Evolutionary conservation across 306 rosid genomes (phyloP).

Genomic region (Rubus parviflorus): DNA sequence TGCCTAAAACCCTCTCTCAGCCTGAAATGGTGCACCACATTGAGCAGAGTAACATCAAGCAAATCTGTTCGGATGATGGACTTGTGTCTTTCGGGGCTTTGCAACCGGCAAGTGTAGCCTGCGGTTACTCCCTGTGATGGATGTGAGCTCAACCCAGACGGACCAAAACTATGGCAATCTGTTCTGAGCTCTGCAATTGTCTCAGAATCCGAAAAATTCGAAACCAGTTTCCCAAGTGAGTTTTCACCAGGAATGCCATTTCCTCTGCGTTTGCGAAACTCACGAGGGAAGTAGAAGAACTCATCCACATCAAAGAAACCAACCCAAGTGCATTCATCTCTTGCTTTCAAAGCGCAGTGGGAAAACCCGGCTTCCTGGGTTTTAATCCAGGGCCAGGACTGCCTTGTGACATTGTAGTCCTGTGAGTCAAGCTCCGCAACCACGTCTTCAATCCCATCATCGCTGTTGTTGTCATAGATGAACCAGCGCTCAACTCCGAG

Average conservation of each 20-base stretch:
- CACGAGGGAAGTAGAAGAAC: constrained; percentile 70
- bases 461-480: constrained; percentile 91
- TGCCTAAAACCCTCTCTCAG: constrained; percentile 51
- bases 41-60: constrained; percentile 69
- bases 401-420: constrained; percentile 65
- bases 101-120: constrained; percentile 91
- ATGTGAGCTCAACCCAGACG: constrained; percentile 67
- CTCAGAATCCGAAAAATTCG: constrained; percentile 48
- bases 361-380: constrained; percentile 98
- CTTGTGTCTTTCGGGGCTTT: constrained; percentile 72
- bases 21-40: constrained; percentile 87
- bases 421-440: constrained; percentile 51
- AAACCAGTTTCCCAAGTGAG: constrained; percentile 47
- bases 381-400: constrained; percentile 94
- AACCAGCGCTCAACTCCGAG: constrained; percentile 94
- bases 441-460: constrained; percentile 65
- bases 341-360: constrained; percentile 81
- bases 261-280: constrained; percentile 32
- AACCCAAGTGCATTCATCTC: constrained; percentile 87
- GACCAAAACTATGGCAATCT: constrained; percentile 85
- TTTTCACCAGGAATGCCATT: constrained; percentile 51
- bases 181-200: constrained; percentile 77
- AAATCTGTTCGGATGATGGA: constrained; percentile 74
- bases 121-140: constrained; percentile 68
- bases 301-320: constrained; percentile 96